These are phyloP conservation scores for Ganoderma resinaceum DNA, from an alignment of 1,284 basidiomycete genomes.

Conservation along the genomic window DNA sequence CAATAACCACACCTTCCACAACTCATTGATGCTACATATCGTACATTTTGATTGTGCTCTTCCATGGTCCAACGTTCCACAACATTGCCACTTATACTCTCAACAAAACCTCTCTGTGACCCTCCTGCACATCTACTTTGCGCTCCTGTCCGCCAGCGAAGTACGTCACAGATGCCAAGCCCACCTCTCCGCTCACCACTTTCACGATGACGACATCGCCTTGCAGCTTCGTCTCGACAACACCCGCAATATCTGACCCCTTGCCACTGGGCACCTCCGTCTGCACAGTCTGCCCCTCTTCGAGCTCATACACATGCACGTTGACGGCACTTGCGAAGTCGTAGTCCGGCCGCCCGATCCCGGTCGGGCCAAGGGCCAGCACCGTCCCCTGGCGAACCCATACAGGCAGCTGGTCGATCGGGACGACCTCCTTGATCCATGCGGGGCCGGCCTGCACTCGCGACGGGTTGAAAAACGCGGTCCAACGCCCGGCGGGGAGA, in stretches of 20 bases:
- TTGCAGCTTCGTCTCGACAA: constrained; percentile 44
- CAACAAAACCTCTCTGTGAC: constrained; percentile 25
- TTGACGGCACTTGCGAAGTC: constrained; percentile 60
- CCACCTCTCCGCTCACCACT: constrained; percentile 35
- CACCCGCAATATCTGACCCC: constrained; percentile 46
- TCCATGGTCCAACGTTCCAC: not conserved
- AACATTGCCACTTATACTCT: constrained; percentile 15
- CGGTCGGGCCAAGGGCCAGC: constrained; percentile 61
- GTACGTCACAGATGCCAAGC: constrained; percentile 31
- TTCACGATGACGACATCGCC: constrained; percentile 40
- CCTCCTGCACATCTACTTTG: constrained; percentile 21
- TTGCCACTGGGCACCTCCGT: constrained; percentile 53
- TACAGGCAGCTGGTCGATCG: constrained; percentile 67
- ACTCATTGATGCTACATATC: not conserved
- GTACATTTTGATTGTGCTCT: not conserved
- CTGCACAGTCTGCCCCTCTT: constrained; percentile 50
- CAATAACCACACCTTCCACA: constrained; percentile 4
- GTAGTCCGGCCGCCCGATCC: constrained; percentile 70
- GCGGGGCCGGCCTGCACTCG: constrained; percentile 55
- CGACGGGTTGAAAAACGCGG: constrained; percentile 61
- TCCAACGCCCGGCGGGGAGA: constrained; percentile 75
- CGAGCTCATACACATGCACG: constrained; percentile 59
- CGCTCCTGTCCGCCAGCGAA: constrained; percentile 28
- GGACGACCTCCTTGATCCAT: constrained; percentile 65
- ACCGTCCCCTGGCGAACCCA: constrained; percentile 68